A percentile compares a stretch with the other conserved stretches of the same genome.
Evolutionary conservation across 768 basidiomycete species (phyloP).

Genomic region (Mycena capillaripes): DNA sequence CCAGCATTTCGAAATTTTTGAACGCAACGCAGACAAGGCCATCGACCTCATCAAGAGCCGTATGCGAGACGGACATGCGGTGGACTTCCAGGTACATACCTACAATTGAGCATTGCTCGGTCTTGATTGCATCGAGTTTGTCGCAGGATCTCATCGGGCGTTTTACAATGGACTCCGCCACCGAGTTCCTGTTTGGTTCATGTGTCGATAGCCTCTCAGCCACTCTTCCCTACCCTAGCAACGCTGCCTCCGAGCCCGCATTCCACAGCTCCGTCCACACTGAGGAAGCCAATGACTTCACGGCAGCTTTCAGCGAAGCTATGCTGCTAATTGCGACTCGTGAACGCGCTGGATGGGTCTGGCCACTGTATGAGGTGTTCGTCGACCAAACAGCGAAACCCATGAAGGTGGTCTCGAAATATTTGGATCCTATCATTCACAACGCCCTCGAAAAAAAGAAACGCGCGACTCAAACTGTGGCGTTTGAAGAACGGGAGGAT

Average conservation of each 20-base stretch:
- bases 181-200: constrained; percentile 50
- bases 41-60: constrained; percentile 33
- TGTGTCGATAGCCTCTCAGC: constrained; percentile 42
- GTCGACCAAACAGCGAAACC: constrained; percentile 25
- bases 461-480: neutral
- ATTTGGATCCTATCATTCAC: constrained; percentile 48
- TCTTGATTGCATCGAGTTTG: neutral
- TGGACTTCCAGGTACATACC: constrained; percentile 39
- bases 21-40: constrained; percentile 34
- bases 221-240: constrained; percentile 39
- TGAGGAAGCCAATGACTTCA: neutral
- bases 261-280: neutral
- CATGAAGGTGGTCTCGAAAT: constrained; percentile 29
- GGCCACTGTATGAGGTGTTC: constrained; percentile 35
- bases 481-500: neutral
- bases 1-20: constrained; percentile 41
- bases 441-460: constrained; percentile 41
- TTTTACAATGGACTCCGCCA: constrained; percentile 61
- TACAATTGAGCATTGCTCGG: neutral
- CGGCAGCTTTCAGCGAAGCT: neutral
- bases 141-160: constrained; percentile 42
- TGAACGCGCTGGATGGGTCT: constrained; percentile 22
- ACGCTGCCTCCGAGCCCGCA: constrained; percentile 18
- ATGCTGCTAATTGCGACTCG: constrained; percentile 6
- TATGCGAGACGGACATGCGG: constrained; percentile 20